A percentile compares a stretch with the other conserved stretches of the same genome.
phyloP scores from a whole-genome alignment of 139 green algal genomes.

The Haematococcus sp. region DNA sequence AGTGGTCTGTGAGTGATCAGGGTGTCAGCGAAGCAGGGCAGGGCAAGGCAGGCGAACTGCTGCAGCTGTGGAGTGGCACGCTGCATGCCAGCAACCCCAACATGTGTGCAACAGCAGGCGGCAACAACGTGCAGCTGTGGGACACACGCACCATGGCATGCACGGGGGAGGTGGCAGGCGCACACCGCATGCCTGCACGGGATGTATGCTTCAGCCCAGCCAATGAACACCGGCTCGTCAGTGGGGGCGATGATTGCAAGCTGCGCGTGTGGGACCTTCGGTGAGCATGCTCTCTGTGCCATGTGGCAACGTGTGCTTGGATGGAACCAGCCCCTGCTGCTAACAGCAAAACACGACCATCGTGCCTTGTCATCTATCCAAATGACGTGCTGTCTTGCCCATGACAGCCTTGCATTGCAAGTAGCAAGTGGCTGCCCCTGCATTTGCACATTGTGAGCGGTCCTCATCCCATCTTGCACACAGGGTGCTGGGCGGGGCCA shows the following conservation, averaged over 20 bases:
- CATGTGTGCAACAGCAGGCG: slow-evolving; percentile 45
- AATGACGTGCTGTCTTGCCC: too few species aligned
- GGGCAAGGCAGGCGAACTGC: slow-evolving; percentile 41
- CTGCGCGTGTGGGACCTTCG: slow-evolving; percentile 81
- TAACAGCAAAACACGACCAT: too few species aligned
- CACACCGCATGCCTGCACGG: slow-evolving; percentile 67
- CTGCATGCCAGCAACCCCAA: slow-evolving; percentile 53
- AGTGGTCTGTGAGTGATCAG: slow-evolving; percentile 38
- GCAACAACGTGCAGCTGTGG: slow-evolving; percentile 66
- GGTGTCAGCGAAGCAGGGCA: slow-evolving; percentile 8
- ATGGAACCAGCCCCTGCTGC: too few species aligned
- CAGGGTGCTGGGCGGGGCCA: slow-evolving; percentile 31
- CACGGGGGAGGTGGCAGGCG: slow-evolving; percentile 29
- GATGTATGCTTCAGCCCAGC: slow-evolving; percentile 67
- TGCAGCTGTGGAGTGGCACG: slow-evolving; percentile 55
- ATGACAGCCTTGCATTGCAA: too few species aligned
- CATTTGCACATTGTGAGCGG: neutral
- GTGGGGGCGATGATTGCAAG: slow-evolving; percentile 78
- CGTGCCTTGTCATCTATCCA: too few species aligned
- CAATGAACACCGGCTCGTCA: slow-evolving; percentile 52
- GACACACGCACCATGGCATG: slow-evolving; percentile 57
- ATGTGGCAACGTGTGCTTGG: too few species aligned
- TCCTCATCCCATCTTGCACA: too few species aligned
- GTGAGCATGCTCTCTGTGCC: too few species aligned
- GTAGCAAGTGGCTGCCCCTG: too few species aligned